phyloP scores from a whole-genome alignment of 2,329 filamentous ascomycete genomes.

The Lachnellula arida region DNA sequence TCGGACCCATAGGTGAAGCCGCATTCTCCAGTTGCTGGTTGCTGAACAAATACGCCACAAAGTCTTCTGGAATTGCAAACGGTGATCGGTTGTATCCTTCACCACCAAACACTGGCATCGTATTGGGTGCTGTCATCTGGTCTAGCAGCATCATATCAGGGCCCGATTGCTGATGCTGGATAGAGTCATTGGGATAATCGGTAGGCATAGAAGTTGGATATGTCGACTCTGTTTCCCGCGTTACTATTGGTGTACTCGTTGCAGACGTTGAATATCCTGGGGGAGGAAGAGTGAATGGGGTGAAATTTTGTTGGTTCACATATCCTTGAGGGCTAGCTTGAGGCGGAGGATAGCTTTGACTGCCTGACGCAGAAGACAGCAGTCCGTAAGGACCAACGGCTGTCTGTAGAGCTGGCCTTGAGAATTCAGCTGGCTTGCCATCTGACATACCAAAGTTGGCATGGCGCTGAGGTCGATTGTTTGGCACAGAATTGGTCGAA shows the following conservation, averaged over 20 bases:
- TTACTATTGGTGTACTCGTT: conserved; percentile 26
- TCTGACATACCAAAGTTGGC: conserved; percentile 30
- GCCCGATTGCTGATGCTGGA: conserved; percentile 33
- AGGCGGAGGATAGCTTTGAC: conserved; percentile 41
- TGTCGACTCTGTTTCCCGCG: conserved; percentile 24
- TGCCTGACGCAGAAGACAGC: conserved; percentile 48
- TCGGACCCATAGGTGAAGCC: conserved; percentile 45
- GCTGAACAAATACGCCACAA: conserved; percentile 80
- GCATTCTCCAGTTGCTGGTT: conserved; percentile 52
- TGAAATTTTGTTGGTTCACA: conserved; percentile 56
- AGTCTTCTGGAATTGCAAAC: conserved; percentile 81
- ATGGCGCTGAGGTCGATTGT: conserved; percentile 23
- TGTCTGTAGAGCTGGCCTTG: conserved; percentile 44
- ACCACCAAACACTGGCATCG: conserved; percentile 81
- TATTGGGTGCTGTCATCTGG: conserved; percentile 58
- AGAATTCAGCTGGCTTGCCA: conserved; percentile 34
- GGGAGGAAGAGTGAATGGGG: conserved; percentile 58
- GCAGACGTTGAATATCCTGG: conserved; percentile 48
- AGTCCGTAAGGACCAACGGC: conserved; percentile 47
- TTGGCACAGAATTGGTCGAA: conserved; percentile 12
- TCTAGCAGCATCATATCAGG: conserved; percentile 56
- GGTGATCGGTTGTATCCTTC: conserved; percentile 83
- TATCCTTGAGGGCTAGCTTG: conserved; percentile 45
- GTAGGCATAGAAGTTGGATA: conserved; percentile 29
- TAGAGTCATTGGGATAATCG: conserved; percentile 30